These are phyloP conservation scores for Vaccinium corymbosum DNA, from an alignment of 148 eudicot genomes.

Conservation along the genomic window DNA sequence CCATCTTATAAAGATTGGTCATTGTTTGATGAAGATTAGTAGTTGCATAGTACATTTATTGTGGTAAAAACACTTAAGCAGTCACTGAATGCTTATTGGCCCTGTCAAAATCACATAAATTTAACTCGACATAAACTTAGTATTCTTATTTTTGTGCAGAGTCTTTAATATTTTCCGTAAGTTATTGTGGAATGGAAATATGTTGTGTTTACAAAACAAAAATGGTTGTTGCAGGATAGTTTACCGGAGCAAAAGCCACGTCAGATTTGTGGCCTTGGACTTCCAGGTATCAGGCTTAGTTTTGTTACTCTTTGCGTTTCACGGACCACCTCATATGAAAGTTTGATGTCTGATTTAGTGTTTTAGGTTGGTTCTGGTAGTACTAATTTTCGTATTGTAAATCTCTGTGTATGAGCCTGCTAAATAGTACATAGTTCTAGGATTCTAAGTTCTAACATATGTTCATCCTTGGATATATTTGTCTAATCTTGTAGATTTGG, in stretches of 20 bases:
- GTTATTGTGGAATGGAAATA: background rate
- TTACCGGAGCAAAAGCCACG: conserved; percentile 80
- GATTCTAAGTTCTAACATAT: background rate
- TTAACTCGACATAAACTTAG: background rate
- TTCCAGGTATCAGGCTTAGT: conserved; percentile 55
- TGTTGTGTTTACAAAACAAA: background rate
- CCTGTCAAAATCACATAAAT: background rate
- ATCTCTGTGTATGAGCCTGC: background rate
- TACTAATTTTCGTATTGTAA: background rate
- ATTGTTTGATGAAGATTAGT: background rate
- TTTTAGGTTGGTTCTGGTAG: background rate
- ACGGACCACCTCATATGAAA: background rate
- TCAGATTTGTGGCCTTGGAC: conserved; percentile 68
- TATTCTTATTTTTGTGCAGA: background rate
- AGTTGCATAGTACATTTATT: background rate
- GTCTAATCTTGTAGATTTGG: background rate
- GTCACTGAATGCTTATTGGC: background rate
- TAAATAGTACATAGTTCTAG: background rate
- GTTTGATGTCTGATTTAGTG: background rate
- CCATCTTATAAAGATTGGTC: background rate
- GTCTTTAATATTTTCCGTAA: background rate
- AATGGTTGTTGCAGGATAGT: conserved; percentile 40
- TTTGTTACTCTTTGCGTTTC: background rate
- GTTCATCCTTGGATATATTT: background rate
- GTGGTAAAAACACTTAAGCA: background rate